Base-by-base conservation (phyloP, 139 green algal genomes). In the Coelastrella sp. region DNA sequence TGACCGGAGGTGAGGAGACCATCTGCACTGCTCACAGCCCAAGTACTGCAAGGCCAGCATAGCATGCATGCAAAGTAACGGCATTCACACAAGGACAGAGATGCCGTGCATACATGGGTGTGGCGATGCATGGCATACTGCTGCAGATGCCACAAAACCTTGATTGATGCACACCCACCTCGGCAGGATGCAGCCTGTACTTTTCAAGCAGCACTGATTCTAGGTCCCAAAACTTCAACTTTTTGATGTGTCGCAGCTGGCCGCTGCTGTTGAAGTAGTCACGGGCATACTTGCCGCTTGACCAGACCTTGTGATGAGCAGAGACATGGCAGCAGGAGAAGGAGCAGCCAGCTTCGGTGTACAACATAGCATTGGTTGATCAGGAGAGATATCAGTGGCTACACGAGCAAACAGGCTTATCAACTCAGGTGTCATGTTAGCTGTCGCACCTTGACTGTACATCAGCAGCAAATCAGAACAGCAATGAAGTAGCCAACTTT, bases 211-310 rank as follows among this genome's bases (percentile, higher is more conserved):
- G 95, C 89, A 99, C 97, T 7, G 96, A 93, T 24, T 98, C 92
- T 85, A 99, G 93, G 27, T 96, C 95, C 97, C 98, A 99, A 94
- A 96, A 97, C 63, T 95, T 94, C 24, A 99, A 96, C 78, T 95
- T 91, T 74, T 97, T 96, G 92, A 99, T 99, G 93, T 99, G 94
- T 14, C 97, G 96, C 90, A 99, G 96, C 89, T 98, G 94, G 12
- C 97, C 98, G 20, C 96, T 91, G 15, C 96, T 91, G 58, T 96
- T 98, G 96, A 99, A 99, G 93, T 96, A 99, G 27, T 99, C 95
- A 11, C 94, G 92, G 10, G 94, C 92, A 82, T 96, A 95, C 84
- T 97, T 96, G 70, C 98, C 98, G 7, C 82, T 90, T 56, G 94
- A 88, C 66, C 91, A 94, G 61, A 99, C 90, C 88, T 95, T 73